Conservation (phyloP, 1,284 basidiomycete species). For the Pascua sp. region DNA sequence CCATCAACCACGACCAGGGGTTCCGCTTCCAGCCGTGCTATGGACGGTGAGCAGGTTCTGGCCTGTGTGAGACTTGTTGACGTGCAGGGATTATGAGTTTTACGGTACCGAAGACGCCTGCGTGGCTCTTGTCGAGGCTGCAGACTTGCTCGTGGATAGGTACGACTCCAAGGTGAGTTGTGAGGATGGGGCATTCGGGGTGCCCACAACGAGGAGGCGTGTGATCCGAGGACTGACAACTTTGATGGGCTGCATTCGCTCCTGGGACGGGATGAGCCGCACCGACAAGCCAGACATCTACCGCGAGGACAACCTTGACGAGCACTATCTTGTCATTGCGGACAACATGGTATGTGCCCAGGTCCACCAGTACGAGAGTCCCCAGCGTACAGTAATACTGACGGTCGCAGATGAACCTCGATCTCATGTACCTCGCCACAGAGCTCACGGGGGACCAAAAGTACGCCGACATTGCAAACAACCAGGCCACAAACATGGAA, state of each 20-base stretch:
- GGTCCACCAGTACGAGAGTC: no score
- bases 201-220: slow-evolving; percentile 2
- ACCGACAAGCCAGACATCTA: slow-evolving; percentile 15
- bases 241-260: no score
- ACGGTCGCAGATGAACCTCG: slow-evolving; percentile 42
- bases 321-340: slow-evolving; percentile 38
- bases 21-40: slow-evolving; percentile 38
- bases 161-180: slow-evolving; percentile 25
- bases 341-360: no score
- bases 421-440: slow-evolving; percentile 34
- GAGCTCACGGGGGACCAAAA: slow-evolving; percentile 27
- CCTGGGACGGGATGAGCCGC: slow-evolving; percentile 26
- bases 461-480: slow-evolving; percentile 31
- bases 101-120: slow-evolving; percentile 18
- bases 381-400: no score
- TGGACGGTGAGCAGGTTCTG: slow-evolving; percentile 17
- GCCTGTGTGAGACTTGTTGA: neutral
- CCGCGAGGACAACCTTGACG: slow-evolving; percentile 25
- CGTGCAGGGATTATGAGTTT: slow-evolving; percentile 25
- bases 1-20: slow-evolving; percentile 37
- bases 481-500: slow-evolving; percentile 29
- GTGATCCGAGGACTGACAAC: slow-evolving; percentile 11
- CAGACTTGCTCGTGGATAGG: slow-evolving; percentile 32
- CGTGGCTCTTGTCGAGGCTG: slow-evolving; percentile 28
- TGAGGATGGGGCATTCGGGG: no score